Evolutionary conservation across 306 rosid species (phyloP).

Genomic region (Hylodesmum podocarpum): DNA sequence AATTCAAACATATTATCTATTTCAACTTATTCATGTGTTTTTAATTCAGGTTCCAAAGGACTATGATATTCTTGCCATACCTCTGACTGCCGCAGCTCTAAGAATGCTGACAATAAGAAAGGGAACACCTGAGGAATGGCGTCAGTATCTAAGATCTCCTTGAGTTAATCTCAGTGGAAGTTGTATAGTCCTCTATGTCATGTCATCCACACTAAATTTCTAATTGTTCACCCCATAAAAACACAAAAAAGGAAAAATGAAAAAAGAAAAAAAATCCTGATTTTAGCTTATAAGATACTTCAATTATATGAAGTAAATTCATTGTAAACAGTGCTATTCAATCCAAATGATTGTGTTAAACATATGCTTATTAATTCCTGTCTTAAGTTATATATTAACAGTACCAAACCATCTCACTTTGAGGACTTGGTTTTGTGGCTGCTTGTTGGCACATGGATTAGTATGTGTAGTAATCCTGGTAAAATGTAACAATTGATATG

Average conservation of each 20-base stretch:
- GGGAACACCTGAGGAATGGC: slow-evolving; percentile 97
- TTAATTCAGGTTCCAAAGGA: slow-evolving; percentile 82
- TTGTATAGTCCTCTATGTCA: slow-evolving; percentile 19
- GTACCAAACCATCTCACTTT: slow-evolving; percentile 21
- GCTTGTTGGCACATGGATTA: slow-evolving; percentile 26
- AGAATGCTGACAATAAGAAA: slow-evolving; percentile 65
- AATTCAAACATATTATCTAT: background rate
- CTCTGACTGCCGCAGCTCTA: slow-evolving; percentile 81
- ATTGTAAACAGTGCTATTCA: slow-evolving; percentile 27
- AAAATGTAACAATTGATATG: slow-evolving; percentile 6
- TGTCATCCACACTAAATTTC: slow-evolving; percentile 9
- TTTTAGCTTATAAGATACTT: slow-evolving; percentile 16
- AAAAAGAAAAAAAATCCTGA: background rate
- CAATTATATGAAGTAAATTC: background rate
- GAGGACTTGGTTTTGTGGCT: background rate
- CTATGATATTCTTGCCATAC: slow-evolving; percentile 88
- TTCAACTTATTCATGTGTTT: slow-evolving; percentile 17
- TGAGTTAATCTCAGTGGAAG: slow-evolving; percentile 24
- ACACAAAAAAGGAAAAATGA: background rate
- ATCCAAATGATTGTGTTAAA: slow-evolving; percentile 31
- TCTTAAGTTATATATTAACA: background rate
- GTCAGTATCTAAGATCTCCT: slow-evolving; percentile 69
- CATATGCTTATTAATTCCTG: slow-evolving; percentile 28
- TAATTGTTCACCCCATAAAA: background rate
- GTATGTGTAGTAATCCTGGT: background rate